These are phyloP conservation scores for Heliosperma pusillum DNA, from an alignment of 148 eudicot genomes.

Conservation along the genomic window DNA sequence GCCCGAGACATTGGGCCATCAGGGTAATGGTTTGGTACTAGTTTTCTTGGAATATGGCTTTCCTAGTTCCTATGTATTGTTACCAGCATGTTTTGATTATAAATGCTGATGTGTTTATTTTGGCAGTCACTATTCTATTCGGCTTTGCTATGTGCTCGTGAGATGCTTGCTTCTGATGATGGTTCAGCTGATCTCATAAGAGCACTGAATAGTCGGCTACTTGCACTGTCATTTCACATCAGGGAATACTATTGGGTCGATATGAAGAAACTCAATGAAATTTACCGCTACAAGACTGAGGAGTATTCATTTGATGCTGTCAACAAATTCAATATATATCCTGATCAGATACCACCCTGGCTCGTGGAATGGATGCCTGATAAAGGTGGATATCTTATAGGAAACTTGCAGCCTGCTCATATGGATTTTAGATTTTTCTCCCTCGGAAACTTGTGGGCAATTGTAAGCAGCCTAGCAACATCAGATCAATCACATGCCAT, in stretches of 20 bases:
- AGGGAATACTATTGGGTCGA: constrained; percentile 82
- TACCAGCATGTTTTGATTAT: neutral
- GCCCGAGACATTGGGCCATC: neutral
- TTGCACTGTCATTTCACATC: constrained; percentile 74
- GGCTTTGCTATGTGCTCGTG: constrained; percentile 68
- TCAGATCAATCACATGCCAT: constrained; percentile 61
- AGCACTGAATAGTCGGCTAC: constrained; percentile 60
- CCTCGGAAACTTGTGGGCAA: constrained; percentile 74
- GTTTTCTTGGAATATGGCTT: neutral
- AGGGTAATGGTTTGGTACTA: neutral
- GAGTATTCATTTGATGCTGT: constrained; percentile 78
- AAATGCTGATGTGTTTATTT: constrained; percentile 5
- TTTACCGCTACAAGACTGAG: constrained; percentile 76
- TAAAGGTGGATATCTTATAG: constrained; percentile 77
- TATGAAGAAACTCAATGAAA: constrained; percentile 71
- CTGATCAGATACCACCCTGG: constrained; percentile 87
- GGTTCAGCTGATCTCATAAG: constrained; percentile 56
- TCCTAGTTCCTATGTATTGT: neutral
- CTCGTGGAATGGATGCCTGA: constrained; percentile 80
- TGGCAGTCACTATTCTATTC: constrained; percentile 70
- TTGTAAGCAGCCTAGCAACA: constrained; percentile 59
- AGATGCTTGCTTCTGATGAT: constrained; percentile 67
- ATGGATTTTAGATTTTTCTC: constrained; percentile 87
- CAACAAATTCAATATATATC: constrained; percentile 86
- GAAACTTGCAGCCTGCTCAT: constrained; percentile 86